Percentiles rank a stretch among this genome's conserved stretches.
These are phyloP conservation scores for Podosphaera xanthii DNA, from an alignment of 2,329 filamentous ascomycete species.

Conservation along the genomic window DNA sequence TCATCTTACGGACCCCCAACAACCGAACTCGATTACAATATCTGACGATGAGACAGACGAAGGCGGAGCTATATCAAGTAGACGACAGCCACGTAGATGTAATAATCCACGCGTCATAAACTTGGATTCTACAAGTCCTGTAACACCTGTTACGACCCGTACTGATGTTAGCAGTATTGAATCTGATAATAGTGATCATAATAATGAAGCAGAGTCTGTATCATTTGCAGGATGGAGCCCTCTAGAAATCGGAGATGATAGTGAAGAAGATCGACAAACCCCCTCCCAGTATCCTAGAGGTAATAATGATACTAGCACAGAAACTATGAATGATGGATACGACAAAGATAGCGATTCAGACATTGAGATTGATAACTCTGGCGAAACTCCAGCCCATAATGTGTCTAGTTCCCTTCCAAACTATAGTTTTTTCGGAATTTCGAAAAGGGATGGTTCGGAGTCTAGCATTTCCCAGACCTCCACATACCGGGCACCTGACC, in stretches of 20 bases:
- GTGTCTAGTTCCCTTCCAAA: background rate
- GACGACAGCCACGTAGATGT: conserved; percentile 7
- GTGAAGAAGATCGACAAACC: conserved; percentile 6
- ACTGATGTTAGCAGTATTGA: conserved; percentile 8
- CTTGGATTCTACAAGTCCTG: conserved; percentile 1
- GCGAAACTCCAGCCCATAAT: background rate
- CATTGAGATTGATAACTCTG: conserved; percentile 6
- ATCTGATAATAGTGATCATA: conserved; percentile 13
- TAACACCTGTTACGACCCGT: conserved; percentile 7
- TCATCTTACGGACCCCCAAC: background rate
- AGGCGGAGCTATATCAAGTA: conserved; percentile 12
- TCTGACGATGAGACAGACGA: conserved; percentile 16
- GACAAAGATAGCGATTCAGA: conserved; percentile 12
- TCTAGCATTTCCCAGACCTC: too few relatives aligned
- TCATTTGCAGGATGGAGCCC: conserved; percentile 16
- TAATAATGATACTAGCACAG: background rate
- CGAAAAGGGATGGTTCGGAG: background rate
- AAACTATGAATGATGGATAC: conserved; percentile 3
- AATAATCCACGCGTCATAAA: conserved; percentile 2
- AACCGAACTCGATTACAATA: conserved; percentile 5
- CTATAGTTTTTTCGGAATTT: background rate
- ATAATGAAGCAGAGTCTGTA: conserved; percentile 10
- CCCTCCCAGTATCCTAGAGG: background rate
- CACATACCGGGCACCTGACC: too few relatives aligned
- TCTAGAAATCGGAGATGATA: conserved; percentile 15